These are phyloP conservation scores for Neurospora hispaniola DNA, from an alignment of 495 filamentous ascomycete genomes.

Conservation along the genomic window DNA sequence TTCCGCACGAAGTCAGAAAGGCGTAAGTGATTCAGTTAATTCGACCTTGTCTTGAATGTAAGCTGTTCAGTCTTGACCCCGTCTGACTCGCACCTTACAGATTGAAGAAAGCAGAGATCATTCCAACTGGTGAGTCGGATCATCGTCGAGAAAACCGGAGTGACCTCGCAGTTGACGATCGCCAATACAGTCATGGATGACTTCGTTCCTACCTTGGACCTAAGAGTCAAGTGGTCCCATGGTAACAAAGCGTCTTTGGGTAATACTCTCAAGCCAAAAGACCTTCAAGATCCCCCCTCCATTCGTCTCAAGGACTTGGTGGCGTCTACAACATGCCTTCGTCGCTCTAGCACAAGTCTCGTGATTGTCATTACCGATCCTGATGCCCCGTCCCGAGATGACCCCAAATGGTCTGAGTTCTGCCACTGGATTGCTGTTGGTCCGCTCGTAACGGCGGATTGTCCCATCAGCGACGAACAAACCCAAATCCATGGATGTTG, in stretches of 20 bases:
- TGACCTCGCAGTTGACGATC: background rate
- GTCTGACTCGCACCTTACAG: constrained; percentile 20
- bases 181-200: constrained; percentile 46
- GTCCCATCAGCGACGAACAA: constrained; percentile 2
- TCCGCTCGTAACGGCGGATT: background rate
- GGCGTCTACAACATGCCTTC: constrained; percentile 7
- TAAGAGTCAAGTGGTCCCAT: constrained; percentile 41
- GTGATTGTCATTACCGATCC: constrained; percentile 53
- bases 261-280: constrained; percentile 46
- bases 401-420: constrained; percentile 59
- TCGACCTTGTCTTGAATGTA: background rate
- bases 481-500: background rate
- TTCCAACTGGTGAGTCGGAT: constrained; percentile 38
- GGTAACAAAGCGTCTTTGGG: constrained; percentile 41
- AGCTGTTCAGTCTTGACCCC: background rate
- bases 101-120: constrained; percentile 49
- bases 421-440: constrained; percentile 59
- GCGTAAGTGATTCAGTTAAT: background rate
- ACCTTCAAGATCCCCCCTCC: constrained; percentile 39
- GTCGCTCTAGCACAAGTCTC: constrained; percentile 13
- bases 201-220: constrained; percentile 44
- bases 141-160: background rate
- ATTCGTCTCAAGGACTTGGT: constrained; percentile 24
- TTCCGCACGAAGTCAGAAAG: background rate
- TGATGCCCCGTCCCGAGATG: constrained; percentile 53